Base-by-base conservation (phyloP, 352 stramenopile species). In the Globisporangium cederbergense region DNA sequence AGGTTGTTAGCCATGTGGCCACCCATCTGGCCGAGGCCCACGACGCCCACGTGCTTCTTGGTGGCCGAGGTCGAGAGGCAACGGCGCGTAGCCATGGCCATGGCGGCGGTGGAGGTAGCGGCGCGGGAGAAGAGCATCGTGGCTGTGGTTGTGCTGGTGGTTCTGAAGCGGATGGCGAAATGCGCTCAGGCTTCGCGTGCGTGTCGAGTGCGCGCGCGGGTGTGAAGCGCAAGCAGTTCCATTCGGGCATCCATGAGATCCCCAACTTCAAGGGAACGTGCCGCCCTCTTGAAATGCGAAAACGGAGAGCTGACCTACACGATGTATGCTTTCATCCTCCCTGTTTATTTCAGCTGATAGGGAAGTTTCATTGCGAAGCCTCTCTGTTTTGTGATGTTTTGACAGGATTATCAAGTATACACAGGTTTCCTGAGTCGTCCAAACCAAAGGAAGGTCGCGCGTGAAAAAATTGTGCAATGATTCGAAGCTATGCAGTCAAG, bases 11-110 rank as follows among this genome's bases (percentile, higher is more conserved):
- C 88, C 96, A 98, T 98, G 67, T 91, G 91, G 60, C 81, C 75
- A 30, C 95, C 95, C 93, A 98, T 98, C 75, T 97, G 95, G 20
- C 96, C 96, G 43, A 98, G 70, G 42, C 96, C 94, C 52, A 98
- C 89, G 70, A 98, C 79, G 28, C 91, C 94, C 20, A 98, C 73
- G 16, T 65, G 70, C 45, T 75, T 60, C 65, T 81, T 83, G 47
- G 76, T 58, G 51, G 51, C 28, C 40, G 64, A 8, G 49, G 20
- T 43, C 20, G 54, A 57, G 42, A 71, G 63, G 43, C 59, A 42
- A 54, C 68, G 36, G 45, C 64, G 56, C 20, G 50, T 51, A 28
- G 43, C 32, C 32, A 34, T n/a, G 40, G 47, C 16, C 51, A 47
- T 25, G 32, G 40, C 45, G 16, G 45, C 28, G 38, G 43, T 20